Base-by-base conservation (phyloP, 2,329 filamentous ascomycete species). In the Cadophora sp. region DNA sequence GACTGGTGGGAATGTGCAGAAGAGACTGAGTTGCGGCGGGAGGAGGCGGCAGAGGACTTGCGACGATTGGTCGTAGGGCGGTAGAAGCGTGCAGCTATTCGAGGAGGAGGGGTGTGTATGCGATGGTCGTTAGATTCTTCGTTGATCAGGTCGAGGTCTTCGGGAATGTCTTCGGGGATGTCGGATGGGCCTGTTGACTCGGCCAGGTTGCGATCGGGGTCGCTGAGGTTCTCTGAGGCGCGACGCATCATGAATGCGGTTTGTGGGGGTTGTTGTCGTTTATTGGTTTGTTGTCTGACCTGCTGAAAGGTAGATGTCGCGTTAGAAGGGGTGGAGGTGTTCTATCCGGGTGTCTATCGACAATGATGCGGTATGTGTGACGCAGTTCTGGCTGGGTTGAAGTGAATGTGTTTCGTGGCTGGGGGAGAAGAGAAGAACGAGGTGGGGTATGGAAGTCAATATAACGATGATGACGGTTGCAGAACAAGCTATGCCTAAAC, bases 61-160 rank as follows among this genome's bases (percentile, higher is more conserved):
- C 90, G 89, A 72, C 90, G 88, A 70, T 83, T 85, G 71, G 88
- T 87, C 4, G 83, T 86, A 43, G 85, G 86, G 68, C 89, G 86
- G 79, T 92, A 92, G 81, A 95, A 93, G 70, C 91, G 90, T 63
- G 91, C 91, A 73, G 91, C 91, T 75, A 94, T 90, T 75, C 89
- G 90, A 36, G 91, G 89, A 62, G 92, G 92, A 55, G 91, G 91
- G 62, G 88, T 87, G 75, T 87, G 85, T 69, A 76, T 76, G 47
- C 75, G 69, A 39, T 59, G 69, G 4, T 75, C 75, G 59, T 70
- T 70, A 4, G 67, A 68, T 22, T 76, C 76, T 71, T 76, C 75
- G 59, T 69, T 73, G 64, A 76, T 76, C 24, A 76, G 63, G 45
- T 76, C 75, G 22, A 77, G 64, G 51, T 76, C 75, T 22, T 73